A percentile compares a stretch with the other conserved stretches of the same genome.
Conservation (phyloP, 2,329 filamentous ascomycete genomes). For the Fusarium agapanthi region DNA sequence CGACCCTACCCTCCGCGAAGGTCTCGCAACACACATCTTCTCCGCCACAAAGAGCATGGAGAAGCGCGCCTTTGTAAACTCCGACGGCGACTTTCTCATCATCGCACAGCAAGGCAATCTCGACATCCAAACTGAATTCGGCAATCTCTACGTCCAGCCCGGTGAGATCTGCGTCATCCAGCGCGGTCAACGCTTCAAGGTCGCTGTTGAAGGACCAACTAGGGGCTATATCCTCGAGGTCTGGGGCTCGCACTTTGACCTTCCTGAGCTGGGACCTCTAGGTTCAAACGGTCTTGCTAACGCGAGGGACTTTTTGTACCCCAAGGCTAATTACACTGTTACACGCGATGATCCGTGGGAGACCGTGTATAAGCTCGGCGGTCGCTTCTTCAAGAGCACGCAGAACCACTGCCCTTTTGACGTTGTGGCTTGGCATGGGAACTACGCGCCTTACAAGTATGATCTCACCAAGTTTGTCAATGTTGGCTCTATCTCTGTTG, state of each 20-base stretch:
- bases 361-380: constrained; percentile 69
- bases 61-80: constrained; percentile 59
- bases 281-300: constrained; percentile 74
- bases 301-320: constrained; percentile 70
- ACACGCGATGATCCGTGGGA: constrained; percentile 61
- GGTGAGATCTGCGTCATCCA: constrained; percentile 75
- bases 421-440: constrained; percentile 77
- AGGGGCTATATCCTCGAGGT: constrained; percentile 74
- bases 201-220: constrained; percentile 60
- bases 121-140: constrained; percentile 75
- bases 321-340: constrained; percentile 67
- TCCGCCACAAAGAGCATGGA: constrained; percentile 58
- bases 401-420: constrained; percentile 76
- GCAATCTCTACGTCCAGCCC: constrained; percentile 69
- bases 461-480: constrained; percentile 66
- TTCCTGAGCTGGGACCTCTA: constrained; percentile 73
- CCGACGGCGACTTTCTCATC: constrained; percentile 74
- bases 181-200: constrained; percentile 63
- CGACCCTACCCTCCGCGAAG: constrained; percentile 58
- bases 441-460: constrained; percentile 69
- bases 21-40: constrained; percentile 60
- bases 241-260: constrained; percentile 70
- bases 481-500: constrained; percentile 53
- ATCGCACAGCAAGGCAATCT: constrained; percentile 71
- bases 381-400: constrained; percentile 66